These are phyloP conservation scores for Coemansia sp. DNA, from an alignment of 192 early-diverging fungal genomes.

Conservation along the genomic window DNA sequence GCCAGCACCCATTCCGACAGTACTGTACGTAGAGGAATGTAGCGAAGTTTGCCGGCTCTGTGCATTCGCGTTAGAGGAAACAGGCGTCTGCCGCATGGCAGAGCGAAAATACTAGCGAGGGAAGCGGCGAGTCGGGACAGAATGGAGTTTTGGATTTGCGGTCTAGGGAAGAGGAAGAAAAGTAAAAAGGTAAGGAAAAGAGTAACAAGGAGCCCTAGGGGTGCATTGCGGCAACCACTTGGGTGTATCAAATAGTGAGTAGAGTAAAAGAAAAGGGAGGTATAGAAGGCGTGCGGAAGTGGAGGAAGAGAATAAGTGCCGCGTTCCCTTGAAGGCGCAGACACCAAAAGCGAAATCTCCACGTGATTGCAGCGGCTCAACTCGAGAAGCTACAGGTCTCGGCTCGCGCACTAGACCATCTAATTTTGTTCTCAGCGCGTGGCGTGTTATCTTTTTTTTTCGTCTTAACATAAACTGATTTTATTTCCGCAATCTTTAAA, in stretches of 20 bases:
- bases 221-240: constrained; percentile 8
- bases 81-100: constrained; percentile 11
- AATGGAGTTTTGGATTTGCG: background rate
- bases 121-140: background rate
- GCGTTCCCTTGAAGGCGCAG: background rate
- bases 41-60: constrained; percentile 31
- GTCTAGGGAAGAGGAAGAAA: background rate
- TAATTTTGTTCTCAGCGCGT: background rate
- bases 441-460: background rate
- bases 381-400: background rate
- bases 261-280: background rate
- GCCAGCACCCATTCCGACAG: constrained; percentile 16
- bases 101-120: background rate
- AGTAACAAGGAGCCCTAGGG: background rate
- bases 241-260: background rate
- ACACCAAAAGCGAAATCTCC: background rate
- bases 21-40: constrained; percentile 40
- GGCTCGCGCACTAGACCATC: background rate
- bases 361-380: background rate
- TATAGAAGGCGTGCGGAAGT: background rate
- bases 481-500: background rate
- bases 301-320: background rate
- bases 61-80: constrained; percentile 7
- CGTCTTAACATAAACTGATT: no score
- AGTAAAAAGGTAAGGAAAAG: background rate